Percentiles rank a stretch among this genome's conserved stretches.
These are phyloP conservation scores for Cyclotella atomus DNA, from an alignment of 108 stramenopile genomes.

Conservation along the genomic window DNA sequence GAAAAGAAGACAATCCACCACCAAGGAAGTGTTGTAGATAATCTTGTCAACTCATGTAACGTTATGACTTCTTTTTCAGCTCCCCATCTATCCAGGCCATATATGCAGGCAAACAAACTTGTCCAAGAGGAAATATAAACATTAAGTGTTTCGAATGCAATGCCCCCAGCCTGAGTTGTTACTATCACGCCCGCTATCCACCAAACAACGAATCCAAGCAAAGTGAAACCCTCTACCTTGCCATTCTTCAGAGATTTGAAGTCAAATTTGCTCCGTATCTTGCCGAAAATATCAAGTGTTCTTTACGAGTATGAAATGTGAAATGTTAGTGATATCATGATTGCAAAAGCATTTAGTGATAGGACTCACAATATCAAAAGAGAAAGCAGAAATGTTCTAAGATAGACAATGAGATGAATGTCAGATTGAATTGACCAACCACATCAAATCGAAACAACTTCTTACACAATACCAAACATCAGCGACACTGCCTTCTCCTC, in stretches of 20 bases:
- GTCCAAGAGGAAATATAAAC: slow-evolving; percentile 70
- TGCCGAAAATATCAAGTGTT: slow-evolving; percentile 53
- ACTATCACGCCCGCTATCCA: slow-evolving; percentile 52
- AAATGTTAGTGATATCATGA: not conserved
- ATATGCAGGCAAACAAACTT: slow-evolving; percentile 30
- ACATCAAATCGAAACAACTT: not conserved
- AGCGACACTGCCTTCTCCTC: slow-evolving; percentile 6
- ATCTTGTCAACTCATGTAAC: slow-evolving; percentile 57
- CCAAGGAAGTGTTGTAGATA: slow-evolving; percentile 55
- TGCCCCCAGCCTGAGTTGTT: slow-evolving; percentile 49
- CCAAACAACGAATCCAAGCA: slow-evolving; percentile 49
- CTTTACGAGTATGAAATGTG: not conserved
- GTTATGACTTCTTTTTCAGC: slow-evolving; percentile 64
- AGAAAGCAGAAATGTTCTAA: slow-evolving; percentile 46
- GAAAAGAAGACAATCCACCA: slow-evolving; percentile 67
- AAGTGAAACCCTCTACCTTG: slow-evolving; percentile 63
- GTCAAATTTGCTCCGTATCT: slow-evolving; percentile 39
- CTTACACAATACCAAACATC: slow-evolving; percentile 56
- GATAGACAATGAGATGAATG: too few relatives aligned
- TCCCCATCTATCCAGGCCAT: slow-evolving; percentile 70
- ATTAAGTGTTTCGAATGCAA: slow-evolving; percentile 63
- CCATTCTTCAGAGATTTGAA: slow-evolving; percentile 63
- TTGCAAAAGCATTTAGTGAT: not conserved
- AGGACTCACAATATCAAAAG: slow-evolving; percentile 43
- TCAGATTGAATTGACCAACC: not conserved